phyloP scores from a whole-genome alignment of 495 filamentous ascomycete species.

The Penicillium manginii region DNA sequence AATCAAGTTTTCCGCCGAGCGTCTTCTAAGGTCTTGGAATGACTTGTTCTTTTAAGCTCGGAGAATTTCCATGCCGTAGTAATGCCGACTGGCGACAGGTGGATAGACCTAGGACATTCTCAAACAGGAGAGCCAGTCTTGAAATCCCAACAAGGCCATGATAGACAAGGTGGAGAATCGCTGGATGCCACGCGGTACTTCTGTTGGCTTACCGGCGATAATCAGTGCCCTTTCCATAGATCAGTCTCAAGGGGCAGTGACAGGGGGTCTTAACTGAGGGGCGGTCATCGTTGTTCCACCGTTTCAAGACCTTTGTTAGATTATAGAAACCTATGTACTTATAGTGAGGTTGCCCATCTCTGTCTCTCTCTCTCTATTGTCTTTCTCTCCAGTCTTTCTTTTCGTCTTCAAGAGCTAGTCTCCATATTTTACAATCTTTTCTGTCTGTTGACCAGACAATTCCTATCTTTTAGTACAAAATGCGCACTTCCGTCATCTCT shows the following conservation, averaged over 20 bases:
- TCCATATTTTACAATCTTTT: conserved; percentile 14
- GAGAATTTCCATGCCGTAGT: background rate
- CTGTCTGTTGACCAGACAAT: conserved; percentile 24
- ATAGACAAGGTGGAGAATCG: conserved; percentile 7
- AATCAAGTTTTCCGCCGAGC: conserved; percentile 7
- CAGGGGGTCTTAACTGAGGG: conserved; percentile 8
- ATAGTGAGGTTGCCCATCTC: conserved; percentile 4
- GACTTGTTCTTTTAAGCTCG: background rate
- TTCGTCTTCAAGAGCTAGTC: conserved; percentile 14
- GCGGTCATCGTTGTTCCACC: background rate
- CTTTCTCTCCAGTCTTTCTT: background rate
- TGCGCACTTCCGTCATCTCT: conserved; percentile 24
- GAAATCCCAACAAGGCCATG: conserved; percentile 9
- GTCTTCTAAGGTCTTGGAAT: conserved; percentile 8
- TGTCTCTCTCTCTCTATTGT: conserved; percentile 3
- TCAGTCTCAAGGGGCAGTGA: background rate
- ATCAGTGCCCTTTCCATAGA: conserved; percentile 1
- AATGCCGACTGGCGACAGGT: background rate
- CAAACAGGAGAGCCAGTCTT: background rate
- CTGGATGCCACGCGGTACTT: background rate
- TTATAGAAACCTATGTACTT: background rate
- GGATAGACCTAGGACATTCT: background rate
- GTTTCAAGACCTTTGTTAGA: background rate
- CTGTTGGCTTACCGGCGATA: conserved; percentile 3
- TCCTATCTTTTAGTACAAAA: conserved; percentile 14